phyloP scores from a whole-genome alignment of 257 asterid genomes.

The Fraxinus pennsylvanica region DNA sequence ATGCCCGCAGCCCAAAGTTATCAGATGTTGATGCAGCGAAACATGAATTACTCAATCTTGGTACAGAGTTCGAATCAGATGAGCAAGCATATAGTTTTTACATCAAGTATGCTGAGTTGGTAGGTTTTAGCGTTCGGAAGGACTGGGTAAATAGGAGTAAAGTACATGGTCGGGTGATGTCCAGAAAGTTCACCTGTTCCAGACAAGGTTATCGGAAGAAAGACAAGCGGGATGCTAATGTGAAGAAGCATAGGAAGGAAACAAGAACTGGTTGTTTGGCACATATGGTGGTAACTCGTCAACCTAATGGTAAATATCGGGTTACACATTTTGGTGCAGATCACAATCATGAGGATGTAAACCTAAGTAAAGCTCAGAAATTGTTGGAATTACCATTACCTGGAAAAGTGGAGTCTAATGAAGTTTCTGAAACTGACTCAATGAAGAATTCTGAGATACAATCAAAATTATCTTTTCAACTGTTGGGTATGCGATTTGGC shows the following conservation, averaged over 20 bases:
- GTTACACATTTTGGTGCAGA: conserved; percentile 51
- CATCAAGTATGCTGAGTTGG: conserved; percentile 56
- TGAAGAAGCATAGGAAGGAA: conserved; percentile 62
- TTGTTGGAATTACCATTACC: conserved; percentile 38
- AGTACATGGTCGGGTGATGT: conserved; percentile 67
- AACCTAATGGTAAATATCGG: conserved; percentile 49
- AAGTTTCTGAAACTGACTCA: conserved; percentile 47
- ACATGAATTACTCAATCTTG: conserved; percentile 41
- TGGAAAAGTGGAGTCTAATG: conserved; percentile 35
- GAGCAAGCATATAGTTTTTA: conserved; percentile 55
- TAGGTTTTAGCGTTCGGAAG: conserved; percentile 57
- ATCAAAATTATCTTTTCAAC: conserved; percentile 43
- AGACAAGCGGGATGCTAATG: conserved; percentile 61
- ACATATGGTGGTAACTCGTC: conserved; percentile 63
- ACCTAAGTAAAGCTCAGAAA: conserved; percentile 40
- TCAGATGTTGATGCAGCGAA: conserved; percentile 27
- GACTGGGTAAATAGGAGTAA: conserved; percentile 74
- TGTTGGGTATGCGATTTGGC: conserved; percentile 53
- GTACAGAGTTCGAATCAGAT: conserved; percentile 52
- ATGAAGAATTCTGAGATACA: conserved; percentile 42
- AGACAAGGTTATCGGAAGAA: conserved; percentile 61
- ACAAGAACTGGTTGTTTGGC: conserved; percentile 69
- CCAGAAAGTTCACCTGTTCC: conserved; percentile 64
- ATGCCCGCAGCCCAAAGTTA: conserved; percentile 40
- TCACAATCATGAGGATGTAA: conserved; percentile 59